A percentile compares a stretch with the other conserved stretches of the same genome.
Evolutionary conservation across 345 rosid genomes (phyloP).

Genomic region (Passiflora organensis): DNA sequence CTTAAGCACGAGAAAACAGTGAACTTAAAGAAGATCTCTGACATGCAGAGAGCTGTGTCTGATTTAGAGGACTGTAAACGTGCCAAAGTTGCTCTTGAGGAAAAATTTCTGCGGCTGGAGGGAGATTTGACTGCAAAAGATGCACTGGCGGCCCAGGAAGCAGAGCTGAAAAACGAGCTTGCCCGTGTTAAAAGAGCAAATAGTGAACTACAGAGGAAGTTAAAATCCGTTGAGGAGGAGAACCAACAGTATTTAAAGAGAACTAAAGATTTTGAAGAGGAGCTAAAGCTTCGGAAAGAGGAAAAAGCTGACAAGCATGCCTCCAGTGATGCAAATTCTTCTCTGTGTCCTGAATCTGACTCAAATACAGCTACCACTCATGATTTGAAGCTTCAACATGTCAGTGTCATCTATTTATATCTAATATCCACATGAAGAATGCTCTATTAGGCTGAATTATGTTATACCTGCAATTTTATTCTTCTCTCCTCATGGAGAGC

Average conservation of each 20-base stretch:
- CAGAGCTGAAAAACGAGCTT: constrained; percentile 51
- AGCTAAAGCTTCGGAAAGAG: constrained; percentile 24
- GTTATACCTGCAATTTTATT: too few relatives aligned
- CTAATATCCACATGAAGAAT: constrained; percentile 7
- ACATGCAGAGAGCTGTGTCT: constrained; percentile 34
- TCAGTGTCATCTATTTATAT: constrained; percentile 14
- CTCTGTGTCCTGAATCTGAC: constrained; percentile 10
- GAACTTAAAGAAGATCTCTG: constrained; percentile 30
- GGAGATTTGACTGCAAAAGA: constrained; percentile 66
- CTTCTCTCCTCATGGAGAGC: too few relatives aligned
- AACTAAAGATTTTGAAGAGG: constrained; percentile 29
- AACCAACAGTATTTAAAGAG: constrained; percentile 37
- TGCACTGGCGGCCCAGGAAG: constrained; percentile 48
- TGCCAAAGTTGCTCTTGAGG: constrained; percentile 49
- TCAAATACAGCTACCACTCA: constrained; percentile 10
- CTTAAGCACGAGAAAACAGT: constrained; percentile 33
- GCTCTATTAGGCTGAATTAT: too few relatives aligned
- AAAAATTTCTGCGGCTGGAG: constrained; percentile 54
- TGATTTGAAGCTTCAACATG: constrained; percentile 23
- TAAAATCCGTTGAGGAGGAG: constrained; percentile 44
- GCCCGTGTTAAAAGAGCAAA: constrained; percentile 49
- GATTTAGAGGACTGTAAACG: constrained; percentile 43
- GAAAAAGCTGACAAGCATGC: constrained; percentile 11
- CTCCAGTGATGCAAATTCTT: constrained; percentile 12
- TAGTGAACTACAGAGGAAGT: constrained; percentile 48